Percentiles rank a stretch among this genome's conserved stretches.
These are phyloP conservation scores for Saccharata proteae DNA, from an alignment of 2,329 filamentous ascomycete species.

Conservation along the genomic window DNA sequence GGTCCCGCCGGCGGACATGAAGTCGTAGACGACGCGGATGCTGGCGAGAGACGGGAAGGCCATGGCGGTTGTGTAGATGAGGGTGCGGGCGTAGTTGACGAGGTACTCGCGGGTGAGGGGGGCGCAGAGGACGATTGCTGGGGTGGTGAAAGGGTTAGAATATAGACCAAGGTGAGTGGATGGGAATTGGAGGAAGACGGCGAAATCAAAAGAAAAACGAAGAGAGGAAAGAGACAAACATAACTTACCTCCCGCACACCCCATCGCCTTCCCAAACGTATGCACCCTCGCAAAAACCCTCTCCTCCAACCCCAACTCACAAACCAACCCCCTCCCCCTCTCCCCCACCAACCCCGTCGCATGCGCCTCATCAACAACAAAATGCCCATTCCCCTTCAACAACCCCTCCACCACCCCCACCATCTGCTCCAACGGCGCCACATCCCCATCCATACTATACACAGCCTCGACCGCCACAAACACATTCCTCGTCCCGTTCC, in stretches of 20 bases:
- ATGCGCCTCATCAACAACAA: constrained; percentile 59
- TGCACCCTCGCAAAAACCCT: constrained; percentile 47
- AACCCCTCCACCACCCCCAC: constrained; percentile 43
- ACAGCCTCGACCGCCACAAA: constrained; percentile 22
- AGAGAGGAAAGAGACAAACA: constrained; percentile 18
- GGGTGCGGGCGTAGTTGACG: constrained; percentile 26
- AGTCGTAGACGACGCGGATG: constrained; percentile 23
- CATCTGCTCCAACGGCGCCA: constrained; percentile 51
- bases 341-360: constrained; percentile 44
- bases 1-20: constrained; percentile 16
- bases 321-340: constrained; percentile 46
- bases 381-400: constrained; percentile 49
- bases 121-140: constrained; percentile 22
- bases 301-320: constrained; percentile 42
- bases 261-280: constrained; percentile 57
- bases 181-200: background rate
- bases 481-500: constrained; percentile 19
- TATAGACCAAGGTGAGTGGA: background rate
- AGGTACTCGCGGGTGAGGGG: constrained; percentile 19
- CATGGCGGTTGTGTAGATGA: constrained; percentile 32
- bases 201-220: constrained; percentile 1
- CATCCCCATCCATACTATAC: constrained; percentile 77
- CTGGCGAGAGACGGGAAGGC: constrained; percentile 29
- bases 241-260: constrained; percentile 53
- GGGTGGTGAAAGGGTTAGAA: constrained; percentile 1